Conservation (phyloP, 1,284 basidiomycete species). For the Cystobasidium slooffiae region DNA sequence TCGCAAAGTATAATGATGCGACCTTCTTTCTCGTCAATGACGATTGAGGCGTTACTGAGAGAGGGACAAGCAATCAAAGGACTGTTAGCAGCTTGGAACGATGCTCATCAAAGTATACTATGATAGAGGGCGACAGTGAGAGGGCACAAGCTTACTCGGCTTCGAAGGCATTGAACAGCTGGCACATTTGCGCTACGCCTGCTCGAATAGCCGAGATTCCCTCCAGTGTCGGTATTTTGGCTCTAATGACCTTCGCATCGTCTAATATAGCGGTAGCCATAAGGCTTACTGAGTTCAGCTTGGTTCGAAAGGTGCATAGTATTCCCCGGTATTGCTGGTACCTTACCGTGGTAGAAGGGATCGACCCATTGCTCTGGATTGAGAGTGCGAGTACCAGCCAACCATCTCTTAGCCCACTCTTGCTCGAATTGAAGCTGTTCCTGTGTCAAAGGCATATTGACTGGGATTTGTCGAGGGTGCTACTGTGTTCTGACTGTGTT, state of each 20-base stretch:
- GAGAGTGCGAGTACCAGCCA: neutral
- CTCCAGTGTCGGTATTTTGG: neutral
- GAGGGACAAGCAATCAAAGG: too few species aligned
- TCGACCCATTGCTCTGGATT: constrained; percentile 14
- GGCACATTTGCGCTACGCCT: neutral
- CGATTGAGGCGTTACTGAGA: neutral
- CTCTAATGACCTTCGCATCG: neutral
- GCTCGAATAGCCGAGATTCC: neutral
- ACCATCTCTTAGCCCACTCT: constrained; percentile 11
- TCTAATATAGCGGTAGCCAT: neutral
- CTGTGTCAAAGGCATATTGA: neutral
- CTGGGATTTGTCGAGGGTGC: neutral
- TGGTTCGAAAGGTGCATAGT: neutral
- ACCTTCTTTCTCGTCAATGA: neutral
- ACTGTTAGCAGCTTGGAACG: too few species aligned
- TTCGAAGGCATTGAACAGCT: neutral
- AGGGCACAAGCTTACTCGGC: neutral
- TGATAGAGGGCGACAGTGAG: too few species aligned
- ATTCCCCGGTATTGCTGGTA: neutral
- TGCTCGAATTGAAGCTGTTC: constrained; percentile 11
- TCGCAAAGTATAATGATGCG: neutral
- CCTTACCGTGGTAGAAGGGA: constrained; percentile 11
- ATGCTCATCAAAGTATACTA: too few species aligned
- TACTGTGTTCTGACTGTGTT: too few species aligned
- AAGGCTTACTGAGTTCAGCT: neutral